Evolutionary conservation across 768 basidiomycete genomes (phyloP).

Genomic region (Polyporus arcularius): DNA sequence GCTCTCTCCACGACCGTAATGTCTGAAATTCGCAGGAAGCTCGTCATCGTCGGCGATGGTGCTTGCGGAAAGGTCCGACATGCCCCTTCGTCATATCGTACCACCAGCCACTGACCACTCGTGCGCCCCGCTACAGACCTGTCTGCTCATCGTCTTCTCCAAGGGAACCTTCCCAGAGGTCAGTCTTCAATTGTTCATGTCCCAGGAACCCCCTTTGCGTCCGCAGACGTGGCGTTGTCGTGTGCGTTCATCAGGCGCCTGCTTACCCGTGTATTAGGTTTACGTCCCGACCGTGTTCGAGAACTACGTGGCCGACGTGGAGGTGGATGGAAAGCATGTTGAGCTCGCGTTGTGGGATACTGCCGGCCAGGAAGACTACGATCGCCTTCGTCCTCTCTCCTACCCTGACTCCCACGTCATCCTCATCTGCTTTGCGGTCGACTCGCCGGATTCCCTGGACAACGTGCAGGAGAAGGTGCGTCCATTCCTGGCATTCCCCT

Average conservation of each 20-base stretch:
- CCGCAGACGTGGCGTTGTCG: constrained; percentile 16
- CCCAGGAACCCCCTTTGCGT: background rate
- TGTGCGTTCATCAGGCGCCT: constrained; percentile 14
- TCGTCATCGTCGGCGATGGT: constrained; percentile 99
- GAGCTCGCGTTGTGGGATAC: constrained; percentile 99
- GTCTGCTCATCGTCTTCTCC: constrained; percentile 93
- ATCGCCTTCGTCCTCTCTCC: constrained; percentile 94
- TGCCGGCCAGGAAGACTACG: constrained; percentile 99
- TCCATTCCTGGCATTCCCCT: constrained; percentile 9
- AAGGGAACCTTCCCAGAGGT: constrained; percentile 98
- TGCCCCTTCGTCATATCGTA: constrained; percentile 9
- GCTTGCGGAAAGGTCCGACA: constrained; percentile 85
- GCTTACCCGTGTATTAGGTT: constrained; percentile 55
- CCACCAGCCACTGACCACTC: constrained; percentile 14
- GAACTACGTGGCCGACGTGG: constrained; percentile 99
- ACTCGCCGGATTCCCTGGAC: constrained; percentile 96
- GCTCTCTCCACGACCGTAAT: constrained; percentile 42
- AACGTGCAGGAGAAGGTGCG: constrained; percentile 99
- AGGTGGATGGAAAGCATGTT: constrained; percentile 97
- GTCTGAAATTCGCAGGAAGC: constrained; percentile 98
- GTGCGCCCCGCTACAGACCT: constrained; percentile 55
- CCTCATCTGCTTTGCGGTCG: constrained; percentile 97
- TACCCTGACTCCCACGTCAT: constrained; percentile 99
- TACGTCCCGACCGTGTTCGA: constrained; percentile 99
- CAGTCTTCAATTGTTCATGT: constrained; percentile 23